phyloP scores from a whole-genome alignment of 176 grass and related monocot species.

The Hyparrhenia diplandra region DNA sequence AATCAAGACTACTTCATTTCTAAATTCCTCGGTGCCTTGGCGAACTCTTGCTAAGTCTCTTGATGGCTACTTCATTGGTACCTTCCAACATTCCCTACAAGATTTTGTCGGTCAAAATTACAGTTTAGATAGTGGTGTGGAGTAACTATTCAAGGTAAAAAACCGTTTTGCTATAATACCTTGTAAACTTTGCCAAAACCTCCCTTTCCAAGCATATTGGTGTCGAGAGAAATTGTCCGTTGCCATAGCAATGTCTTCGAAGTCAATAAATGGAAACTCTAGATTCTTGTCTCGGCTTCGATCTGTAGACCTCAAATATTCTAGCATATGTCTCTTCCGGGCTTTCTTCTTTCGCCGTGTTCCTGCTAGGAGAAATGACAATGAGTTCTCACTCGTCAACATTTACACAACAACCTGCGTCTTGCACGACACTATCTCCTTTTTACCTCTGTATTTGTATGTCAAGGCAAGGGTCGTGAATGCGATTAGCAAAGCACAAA shows the following conservation, averaged over 20 bases:
- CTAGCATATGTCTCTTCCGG: not conserved
- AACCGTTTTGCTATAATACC: conserved; percentile 1
- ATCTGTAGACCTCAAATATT: not conserved
- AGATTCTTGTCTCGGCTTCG: not conserved
- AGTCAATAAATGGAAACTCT: not conserved
- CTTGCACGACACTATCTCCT: not conserved
- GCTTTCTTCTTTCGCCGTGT: not conserved
- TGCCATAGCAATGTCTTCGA: not conserved
- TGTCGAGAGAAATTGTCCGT: not conserved
- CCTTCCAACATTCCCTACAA: conserved; percentile 16
- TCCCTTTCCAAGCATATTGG: not conserved
- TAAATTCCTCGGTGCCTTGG: conserved; percentile 18
- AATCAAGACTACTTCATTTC: conserved; percentile 18
- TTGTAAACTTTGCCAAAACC: conserved; percentile 17
- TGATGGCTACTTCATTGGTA: conserved; percentile 29
- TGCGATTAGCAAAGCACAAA: not conserved
- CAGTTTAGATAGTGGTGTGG: too few species aligned
- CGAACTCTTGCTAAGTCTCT: conserved; percentile 3
- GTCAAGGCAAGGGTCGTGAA: not conserved
- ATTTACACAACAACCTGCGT: not conserved
- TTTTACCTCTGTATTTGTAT: not conserved
- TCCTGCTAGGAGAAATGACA: not conserved
- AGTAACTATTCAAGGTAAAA: not conserved
- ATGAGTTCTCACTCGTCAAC: too few species aligned
- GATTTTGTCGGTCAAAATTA: too few species aligned